Evolutionary conservation across 495 filamentous ascomycete genomes (phyloP), one percentile per base, ranked within the genome.

Genomic region (Penicillium odoratum): DNA sequence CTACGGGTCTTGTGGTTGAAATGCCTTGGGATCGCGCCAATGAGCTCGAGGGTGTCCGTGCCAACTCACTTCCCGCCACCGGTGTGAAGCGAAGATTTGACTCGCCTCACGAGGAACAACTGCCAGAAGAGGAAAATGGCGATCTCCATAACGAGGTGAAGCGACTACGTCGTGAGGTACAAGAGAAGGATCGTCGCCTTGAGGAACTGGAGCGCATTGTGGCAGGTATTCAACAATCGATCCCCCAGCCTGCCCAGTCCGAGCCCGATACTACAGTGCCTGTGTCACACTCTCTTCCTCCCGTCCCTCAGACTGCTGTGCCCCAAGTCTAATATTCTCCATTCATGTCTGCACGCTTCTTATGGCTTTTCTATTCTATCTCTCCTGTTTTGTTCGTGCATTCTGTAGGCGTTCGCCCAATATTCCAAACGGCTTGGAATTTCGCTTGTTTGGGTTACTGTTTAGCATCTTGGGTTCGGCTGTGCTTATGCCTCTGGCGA

Each of bases 101-200:
- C 44, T 74, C 76, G 9, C 69, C 72, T n/a, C 69, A 72, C 25
- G 71, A 67, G 2, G 61, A 70, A 7, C 38, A 40, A 16, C 53
- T 74, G 26, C 59, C 66, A 7, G 69, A 72, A 4, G 69, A 75
- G 42, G 76, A 74, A 48, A 73, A 76, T 11, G 76, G 72, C 30
- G 81, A 85, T 60, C 61, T 86, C 18, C 80, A 81, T 18, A 70
- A 72, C n/a, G 84, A 87, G 54, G 65, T 85, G 7, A 85, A 85
- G 59, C 71, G 79, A 51, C 70, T 89, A 45, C 74, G 77, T 48
- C 69, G 67, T 30, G 84, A 88, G 65, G 80, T 82, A 29, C 70
- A 82, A 57, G 77, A 82, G 60, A 79, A 79, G 53, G 77, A 79
- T 48, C 74, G 72, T 7, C 74, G 77, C 8, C 63, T 79, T 38